Evolutionary conservation across 495 filamentous ascomycete genomes (phyloP), one percentile per base, ranked within the genome.

Genomic region (Penicillium desertorum): DNA sequence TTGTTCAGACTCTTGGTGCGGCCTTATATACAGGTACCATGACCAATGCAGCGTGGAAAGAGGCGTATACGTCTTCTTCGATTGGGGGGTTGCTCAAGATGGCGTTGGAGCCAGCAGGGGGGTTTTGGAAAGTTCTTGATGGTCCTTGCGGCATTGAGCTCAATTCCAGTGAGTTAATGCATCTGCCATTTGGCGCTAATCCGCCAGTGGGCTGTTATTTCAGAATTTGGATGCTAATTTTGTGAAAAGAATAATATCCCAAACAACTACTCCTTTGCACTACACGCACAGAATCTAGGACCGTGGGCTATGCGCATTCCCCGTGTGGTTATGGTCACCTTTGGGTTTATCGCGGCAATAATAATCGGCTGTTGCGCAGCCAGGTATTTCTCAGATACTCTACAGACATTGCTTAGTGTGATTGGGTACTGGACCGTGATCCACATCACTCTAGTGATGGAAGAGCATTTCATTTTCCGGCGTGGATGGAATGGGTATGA

Each of bases 361-460:
- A 58, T 63, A 3, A 51, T 67, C 4, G 66, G 66, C 0, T 67
- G 66, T n/a, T 69, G 55, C 22, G 66, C 64, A 22, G 63, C 66
- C 9, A 56, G 22, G 34, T 67, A 67, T 46, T 69, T 69, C 17
- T 41, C 62, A 32, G 64, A 63, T 43, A 61, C 66, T 14, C 36
- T 69, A 41, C 53, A 64, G 47, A 69, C 66, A 0, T 56, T 69
- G n/a, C 55, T 69, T 1, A 69, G 64, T 45, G 66, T 67, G 27
- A 69, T 69, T 19, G 66, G 83, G 14, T 91, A 90, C 71, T 91
- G 88, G 87, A 80, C 89, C 3, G 82, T 87, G 16, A 88, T 90
- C 59, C 90, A 90, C 69, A 78, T 83, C 59, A 84, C 80, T 39
- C 77, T 91, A 44, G 71, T 83, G 2, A 68, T 89, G 20, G 74